Conservation (phyloP, 2,329 filamentous ascomycete species). For the Coniochaeta sp. region DNA sequence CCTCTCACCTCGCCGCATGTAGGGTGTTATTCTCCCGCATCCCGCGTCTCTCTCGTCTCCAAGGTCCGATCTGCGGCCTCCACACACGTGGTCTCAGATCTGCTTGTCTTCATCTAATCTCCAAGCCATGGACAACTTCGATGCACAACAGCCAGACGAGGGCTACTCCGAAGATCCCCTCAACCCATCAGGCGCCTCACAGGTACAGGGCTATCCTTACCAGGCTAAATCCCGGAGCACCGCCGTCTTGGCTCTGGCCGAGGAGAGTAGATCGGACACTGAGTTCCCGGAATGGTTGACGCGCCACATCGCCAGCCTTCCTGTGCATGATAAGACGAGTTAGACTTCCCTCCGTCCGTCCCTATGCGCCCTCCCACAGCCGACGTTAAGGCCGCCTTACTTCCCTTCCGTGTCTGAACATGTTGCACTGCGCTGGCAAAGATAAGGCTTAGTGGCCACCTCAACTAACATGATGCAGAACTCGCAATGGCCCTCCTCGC, state of each 20-base stretch:
- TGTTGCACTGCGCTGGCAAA: too few species aligned
- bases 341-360: not conserved
- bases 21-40: too few species aligned
- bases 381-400: too few species aligned
- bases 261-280: slow-evolving; percentile 29
- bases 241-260: slow-evolving; percentile 18
- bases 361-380: not conserved
- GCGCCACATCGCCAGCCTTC: slow-evolving; percentile 41
- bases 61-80: too few species aligned
- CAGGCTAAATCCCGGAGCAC: slow-evolving; percentile 17
- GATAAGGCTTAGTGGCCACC: too few species aligned
- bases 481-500: slow-evolving; percentile 73
- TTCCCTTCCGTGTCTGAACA: too few species aligned
- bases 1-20: not conserved
- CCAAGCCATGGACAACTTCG: slow-evolving; percentile 15
- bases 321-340: slow-evolving; percentile 40
- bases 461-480: slow-evolving; percentile 51
- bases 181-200: slow-evolving; percentile 28
- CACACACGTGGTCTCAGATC: not conserved
- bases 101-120: too few species aligned
- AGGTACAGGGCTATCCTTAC: slow-evolving; percentile 18
- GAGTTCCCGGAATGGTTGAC: slow-evolving; percentile 44
- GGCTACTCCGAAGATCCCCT: slow-evolving; percentile 77
- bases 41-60: too few species aligned
- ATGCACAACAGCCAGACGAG: slow-evolving; percentile 61